These are phyloP conservation scores for Paramecium primaurelia DNA, from an alignment of 73 alveolate genomes.

Conservation along the genomic window DNA sequence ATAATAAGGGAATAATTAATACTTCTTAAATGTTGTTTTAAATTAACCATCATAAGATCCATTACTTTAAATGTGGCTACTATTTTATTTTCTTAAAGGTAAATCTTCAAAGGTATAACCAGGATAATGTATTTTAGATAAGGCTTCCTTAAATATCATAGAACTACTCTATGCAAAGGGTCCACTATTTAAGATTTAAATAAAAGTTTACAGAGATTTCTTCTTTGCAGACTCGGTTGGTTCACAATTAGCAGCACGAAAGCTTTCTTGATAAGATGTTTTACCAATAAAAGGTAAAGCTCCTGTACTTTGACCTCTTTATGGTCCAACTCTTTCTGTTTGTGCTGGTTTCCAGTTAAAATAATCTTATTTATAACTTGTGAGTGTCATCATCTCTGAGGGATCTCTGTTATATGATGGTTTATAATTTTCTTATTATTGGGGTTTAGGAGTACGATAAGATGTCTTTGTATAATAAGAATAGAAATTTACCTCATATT, in stretches of 20 bases:
- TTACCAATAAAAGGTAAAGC: slow-evolving; percentile 21
- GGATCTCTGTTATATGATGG: neutral
- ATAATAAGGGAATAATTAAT: neutral
- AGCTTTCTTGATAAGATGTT: neutral
- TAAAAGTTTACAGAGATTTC: neutral
- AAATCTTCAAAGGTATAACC: neutral
- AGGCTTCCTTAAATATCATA: slow-evolving; percentile 14
- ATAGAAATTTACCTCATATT: neutral
- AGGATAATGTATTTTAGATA: neutral
- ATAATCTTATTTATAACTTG: slow-evolving; percentile 29
- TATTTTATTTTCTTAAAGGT: neutral
- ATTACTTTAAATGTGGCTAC: neutral
- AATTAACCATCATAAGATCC: neutral
- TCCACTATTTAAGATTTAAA: neutral
- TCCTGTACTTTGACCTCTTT: neutral
- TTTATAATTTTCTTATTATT: neutral
- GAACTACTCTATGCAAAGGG: slow-evolving; percentile 5
- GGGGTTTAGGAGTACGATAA: neutral
- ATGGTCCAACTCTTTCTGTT: slow-evolving; percentile 12
- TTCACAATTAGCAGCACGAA: neutral
- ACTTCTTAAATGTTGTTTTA: slow-evolving; percentile 33
- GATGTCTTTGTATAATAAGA: neutral
- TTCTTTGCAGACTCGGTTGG: neutral
- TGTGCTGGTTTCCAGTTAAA: neutral
- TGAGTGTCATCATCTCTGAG: neutral